These are phyloP conservation scores for Penicillium psychrosexuale DNA, from an alignment of 2,329 filamentous ascomycete species.

Conservation along the genomic window DNA sequence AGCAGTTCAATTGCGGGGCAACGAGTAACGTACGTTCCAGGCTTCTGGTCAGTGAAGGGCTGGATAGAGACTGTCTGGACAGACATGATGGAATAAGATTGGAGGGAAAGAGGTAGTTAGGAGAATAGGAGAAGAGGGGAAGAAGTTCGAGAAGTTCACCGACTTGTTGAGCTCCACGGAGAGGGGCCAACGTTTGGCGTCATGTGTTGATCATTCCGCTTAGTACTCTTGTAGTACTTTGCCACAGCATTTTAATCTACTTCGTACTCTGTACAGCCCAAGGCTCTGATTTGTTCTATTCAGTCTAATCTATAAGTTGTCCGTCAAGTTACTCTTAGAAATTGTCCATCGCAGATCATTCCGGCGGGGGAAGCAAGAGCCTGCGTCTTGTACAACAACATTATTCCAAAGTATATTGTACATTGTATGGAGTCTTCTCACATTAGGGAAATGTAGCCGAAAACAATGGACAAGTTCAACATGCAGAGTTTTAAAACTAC, in stretches of 20 bases:
- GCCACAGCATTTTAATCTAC: not conserved
- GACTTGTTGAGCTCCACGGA: conserved; percentile 23
- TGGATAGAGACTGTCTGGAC: conserved; percentile 64
- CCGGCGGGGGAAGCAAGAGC: not conserved
- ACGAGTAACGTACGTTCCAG: conserved; percentile 78
- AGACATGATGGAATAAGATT: conserved; percentile 6
- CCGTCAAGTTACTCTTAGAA: not conserved
- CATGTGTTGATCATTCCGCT: conserved; percentile 29
- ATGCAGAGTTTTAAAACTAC: not conserved
- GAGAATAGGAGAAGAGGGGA: conserved; percentile 6
- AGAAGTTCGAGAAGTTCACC: conserved; percentile 20
- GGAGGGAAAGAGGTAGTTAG: conserved; percentile 4
- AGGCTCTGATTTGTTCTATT: not conserved
- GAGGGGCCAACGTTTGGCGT: conserved; percentile 16
- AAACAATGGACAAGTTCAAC: not conserved
- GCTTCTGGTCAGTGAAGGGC: conserved; percentile 95
- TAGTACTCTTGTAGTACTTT: not conserved
- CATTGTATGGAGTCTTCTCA: not conserved
- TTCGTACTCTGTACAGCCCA: not conserved
- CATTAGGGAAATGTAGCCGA: not conserved
- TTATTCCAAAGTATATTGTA: not conserved
- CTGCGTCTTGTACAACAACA: not conserved
- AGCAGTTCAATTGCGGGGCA: conserved; percentile 1
- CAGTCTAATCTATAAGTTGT: not conserved
- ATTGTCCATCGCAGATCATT: conserved; percentile 4